phyloP scores from a whole-genome alignment of 371 early-diverging fungal species.

The Rhizopus delemar region DNA sequence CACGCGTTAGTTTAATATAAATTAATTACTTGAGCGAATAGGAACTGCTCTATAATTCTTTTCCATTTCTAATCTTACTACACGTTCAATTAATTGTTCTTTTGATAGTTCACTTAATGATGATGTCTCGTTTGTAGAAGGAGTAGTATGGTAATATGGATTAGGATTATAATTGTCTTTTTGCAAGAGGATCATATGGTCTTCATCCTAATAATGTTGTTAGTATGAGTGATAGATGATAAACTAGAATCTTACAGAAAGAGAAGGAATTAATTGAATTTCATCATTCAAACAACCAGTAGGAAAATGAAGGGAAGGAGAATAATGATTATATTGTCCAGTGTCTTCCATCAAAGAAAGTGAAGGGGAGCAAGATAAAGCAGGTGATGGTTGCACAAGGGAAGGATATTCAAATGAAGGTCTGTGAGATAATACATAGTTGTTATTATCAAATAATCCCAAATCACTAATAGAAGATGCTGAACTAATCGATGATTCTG shows the following conservation, averaged over 20 bases:
- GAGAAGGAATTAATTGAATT: neutral
- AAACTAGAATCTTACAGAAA: conserved; percentile 13
- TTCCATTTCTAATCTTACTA: conserved; percentile 42
- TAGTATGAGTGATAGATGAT: neutral
- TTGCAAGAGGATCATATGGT: conserved; percentile 30
- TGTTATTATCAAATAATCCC: conserved; percentile 12
- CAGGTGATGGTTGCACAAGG: neutral
- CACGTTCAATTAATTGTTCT: conserved; percentile 43
- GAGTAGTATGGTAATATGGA: neutral
- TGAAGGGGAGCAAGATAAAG: neutral
- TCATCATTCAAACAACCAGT: neutral
- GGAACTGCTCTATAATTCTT: conserved; percentile 9
- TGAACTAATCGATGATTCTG: conserved; percentile 8
- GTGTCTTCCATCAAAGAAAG: neutral
- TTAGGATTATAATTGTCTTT: conserved; percentile 13
- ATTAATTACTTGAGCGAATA: too few relatives aligned
- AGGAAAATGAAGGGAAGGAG: neutral
- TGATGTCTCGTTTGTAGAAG: neutral
- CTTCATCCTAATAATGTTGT: conserved; percentile 21
- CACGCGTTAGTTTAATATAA: too few relatives aligned
- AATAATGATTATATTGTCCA: neutral
- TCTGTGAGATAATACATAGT: neutral
- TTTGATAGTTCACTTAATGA: conserved; percentile 22
- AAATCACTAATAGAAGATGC: conserved; percentile 24
- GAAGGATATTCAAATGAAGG: conserved; percentile 6